A percentile compares a stretch with the other conserved stretches of the same genome.
Evolutionary conservation across 345 rosid species (phyloP).

Genomic region (Psidium friedrichsthalianum): DNA sequence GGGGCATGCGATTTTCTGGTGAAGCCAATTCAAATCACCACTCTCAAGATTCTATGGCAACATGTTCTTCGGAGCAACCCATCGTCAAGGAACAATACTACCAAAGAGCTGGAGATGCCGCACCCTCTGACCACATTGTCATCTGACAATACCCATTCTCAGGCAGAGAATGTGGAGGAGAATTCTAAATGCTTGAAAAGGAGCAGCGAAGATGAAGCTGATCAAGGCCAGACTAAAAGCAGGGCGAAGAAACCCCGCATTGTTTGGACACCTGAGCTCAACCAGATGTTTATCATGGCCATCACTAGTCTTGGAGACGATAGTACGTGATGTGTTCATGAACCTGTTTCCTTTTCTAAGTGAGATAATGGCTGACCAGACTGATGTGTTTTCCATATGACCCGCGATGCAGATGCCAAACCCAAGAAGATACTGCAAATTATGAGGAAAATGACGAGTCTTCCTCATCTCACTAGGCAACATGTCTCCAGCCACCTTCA

Average conservation of each 20-base stretch:
- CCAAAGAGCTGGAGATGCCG: background rate
- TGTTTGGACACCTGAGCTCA: background rate
- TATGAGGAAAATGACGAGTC: rapidly evolving
- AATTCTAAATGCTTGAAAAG: background rate
- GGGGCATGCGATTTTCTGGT: slow-evolving; percentile 1
- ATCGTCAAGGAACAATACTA: background rate
- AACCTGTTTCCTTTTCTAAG: background rate
- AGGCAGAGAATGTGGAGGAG: background rate
- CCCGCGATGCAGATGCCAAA: background rate
- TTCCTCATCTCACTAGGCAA: background rate
- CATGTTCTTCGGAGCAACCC: background rate
- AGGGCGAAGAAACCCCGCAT: background rate
- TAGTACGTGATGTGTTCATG: background rate
- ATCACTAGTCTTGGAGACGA: background rate
- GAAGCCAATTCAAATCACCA: background rate
- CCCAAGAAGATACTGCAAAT: background rate
- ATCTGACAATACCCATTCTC: background rate
- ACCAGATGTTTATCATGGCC: background rate
- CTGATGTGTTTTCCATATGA: background rate
- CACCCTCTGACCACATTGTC: background rate
- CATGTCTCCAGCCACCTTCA: background rate
- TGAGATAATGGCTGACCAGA: background rate
- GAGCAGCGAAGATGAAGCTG: background rate
- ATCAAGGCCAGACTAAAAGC: background rate
- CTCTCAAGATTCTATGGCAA: slow-evolving; percentile 2